Conservation (phyloP, 805 yeast species). For the Zygosaccharomyces kombuchaensis region DNA sequence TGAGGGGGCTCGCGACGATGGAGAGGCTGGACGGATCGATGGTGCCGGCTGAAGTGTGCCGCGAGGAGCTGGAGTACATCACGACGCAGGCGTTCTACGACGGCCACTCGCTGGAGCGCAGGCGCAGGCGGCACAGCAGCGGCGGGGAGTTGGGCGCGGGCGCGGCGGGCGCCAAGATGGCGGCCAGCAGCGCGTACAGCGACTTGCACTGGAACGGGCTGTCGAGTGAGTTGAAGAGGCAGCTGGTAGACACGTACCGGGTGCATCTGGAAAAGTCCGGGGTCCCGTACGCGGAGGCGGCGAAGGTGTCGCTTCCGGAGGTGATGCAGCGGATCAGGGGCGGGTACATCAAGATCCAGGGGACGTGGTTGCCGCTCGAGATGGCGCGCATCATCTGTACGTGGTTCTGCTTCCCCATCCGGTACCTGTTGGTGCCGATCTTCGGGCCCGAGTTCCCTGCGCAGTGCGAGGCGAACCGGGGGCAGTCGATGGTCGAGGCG, state of each 20-base stretch:
- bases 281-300: constrained; percentile 12
- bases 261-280: constrained; percentile 12
- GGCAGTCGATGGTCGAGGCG: background rate
- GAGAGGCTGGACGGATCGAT: constrained; percentile 6
- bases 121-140: constrained; percentile 11
- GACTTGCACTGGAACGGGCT: constrained; percentile 34
- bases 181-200: constrained; percentile 14
- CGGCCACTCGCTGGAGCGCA: constrained; percentile 7
- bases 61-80: constrained; percentile 19
- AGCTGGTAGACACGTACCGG: constrained; percentile 16
- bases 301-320: constrained; percentile 18
- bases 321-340: constrained; percentile 70
- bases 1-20: constrained; percentile 26
- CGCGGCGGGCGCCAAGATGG: background rate
- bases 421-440: constrained; percentile 71
- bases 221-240: constrained; percentile 19
- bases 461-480: constrained; percentile 28
- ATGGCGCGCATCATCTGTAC: constrained; percentile 65
- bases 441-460: constrained; percentile 64
- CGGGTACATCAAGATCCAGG: constrained; percentile 87
- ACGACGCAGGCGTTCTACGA: constrained; percentile 23
- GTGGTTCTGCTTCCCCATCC: constrained; percentile 70
- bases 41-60: constrained; percentile 12
- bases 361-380: constrained; percentile 82
- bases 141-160: constrained; percentile 5